Base-by-base conservation (phyloP, 2,329 filamentous ascomycete species). In the Madurella mycetomatis region DNA sequence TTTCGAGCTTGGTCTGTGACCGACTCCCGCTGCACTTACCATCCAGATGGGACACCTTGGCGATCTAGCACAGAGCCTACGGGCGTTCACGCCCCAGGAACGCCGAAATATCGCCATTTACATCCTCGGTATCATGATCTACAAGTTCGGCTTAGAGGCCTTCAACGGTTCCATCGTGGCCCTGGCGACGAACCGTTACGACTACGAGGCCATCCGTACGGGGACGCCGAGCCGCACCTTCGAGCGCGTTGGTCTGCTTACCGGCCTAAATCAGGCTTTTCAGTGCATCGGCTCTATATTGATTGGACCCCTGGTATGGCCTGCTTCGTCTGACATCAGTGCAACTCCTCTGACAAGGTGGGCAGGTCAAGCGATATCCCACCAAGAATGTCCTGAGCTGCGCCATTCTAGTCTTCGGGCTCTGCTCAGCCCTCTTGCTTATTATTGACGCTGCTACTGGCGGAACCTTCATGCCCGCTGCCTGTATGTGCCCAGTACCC, bases 91-190 rank as follows among this genome's bases (percentile, higher is more conserved):
- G 5, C 60, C 63, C 12, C 54, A 56, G 31, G 76, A 80, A 61
- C 73, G 72, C 51, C 71, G 73, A 48, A 76, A 76, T 54, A 72
- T 76, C 46, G 64, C 67, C 45, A 67, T 76, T 51, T 78, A 79
- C 63, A 76, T 78, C 47, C 57, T 66, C 8, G 76, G 76, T 5
- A 77, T 79, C 54, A 78, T 78, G 73, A 65, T 76, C 42, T 79
- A 78, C 67, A 79, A 79, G 60, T 77, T 79, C 54, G 76, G 75
- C 25, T 69, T 78, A 12, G 75, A 78, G 60, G 75, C 74, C 9
- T 79, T 78, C 66, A 77, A 76, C 61, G 76, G 76, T 1, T 77
- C 75, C 32, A 71, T 79, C 58, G 72, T 74, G 39, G 73, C 74
- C 11, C 67, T 78, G 2, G 75, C 75, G 11, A 77, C 73, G 4